Percentiles rank a stretch among this genome's conserved stretches.
Conservation (phyloP, 495 filamentous ascomycete species). For the Trypethelium eluteriae region DNA sequence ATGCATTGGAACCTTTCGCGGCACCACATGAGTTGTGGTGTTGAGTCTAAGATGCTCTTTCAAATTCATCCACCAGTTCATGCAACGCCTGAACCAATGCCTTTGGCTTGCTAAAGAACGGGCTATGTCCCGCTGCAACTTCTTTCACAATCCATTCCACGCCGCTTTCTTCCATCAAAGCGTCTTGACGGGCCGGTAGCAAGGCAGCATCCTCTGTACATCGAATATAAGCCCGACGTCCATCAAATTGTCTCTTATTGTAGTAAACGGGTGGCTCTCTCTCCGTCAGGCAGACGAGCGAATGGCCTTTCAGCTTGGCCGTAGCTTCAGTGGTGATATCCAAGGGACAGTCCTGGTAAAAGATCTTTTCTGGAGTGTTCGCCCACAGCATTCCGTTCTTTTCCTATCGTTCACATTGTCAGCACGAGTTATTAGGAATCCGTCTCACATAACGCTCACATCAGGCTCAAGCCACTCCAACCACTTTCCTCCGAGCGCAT, state of each 20-base stretch:
- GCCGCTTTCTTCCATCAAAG: slow-evolving; percentile 19
- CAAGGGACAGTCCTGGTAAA: slow-evolving; percentile 20
- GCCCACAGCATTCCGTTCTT: slow-evolving; percentile 17
- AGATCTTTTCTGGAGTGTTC: slow-evolving; percentile 15
- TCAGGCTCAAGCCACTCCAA: slow-evolving; percentile 8
- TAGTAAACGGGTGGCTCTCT: slow-evolving; percentile 18
- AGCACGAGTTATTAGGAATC: not conserved
- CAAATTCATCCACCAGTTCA: slow-evolving; percentile 1
- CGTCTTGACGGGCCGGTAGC: slow-evolving; percentile 16
- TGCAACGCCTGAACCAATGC: slow-evolving; percentile 6
- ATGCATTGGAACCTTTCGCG: not conserved
- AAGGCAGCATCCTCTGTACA: slow-evolving; percentile 18
- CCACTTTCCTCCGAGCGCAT: slow-evolving; percentile 6
- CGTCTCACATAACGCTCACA: not conserved
- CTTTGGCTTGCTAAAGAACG: slow-evolving; percentile 22
- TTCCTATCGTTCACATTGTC: not conserved
- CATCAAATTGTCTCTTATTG: slow-evolving; percentile 16
- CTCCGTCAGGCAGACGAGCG: slow-evolving; percentile 15
- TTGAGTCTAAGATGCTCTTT: slow-evolving; percentile 4
- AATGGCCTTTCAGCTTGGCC: slow-evolving; percentile 19
- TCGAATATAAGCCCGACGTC: slow-evolving; percentile 21
- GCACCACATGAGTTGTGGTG: not conserved
- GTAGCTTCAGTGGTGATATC: slow-evolving; percentile 13
- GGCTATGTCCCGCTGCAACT: slow-evolving; percentile 19
- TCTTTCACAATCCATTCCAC: slow-evolving; percentile 19